Conservation (phyloP, 2,329 filamentous ascomycete genomes). For the Colletotrichum tofieldiae region DNA sequence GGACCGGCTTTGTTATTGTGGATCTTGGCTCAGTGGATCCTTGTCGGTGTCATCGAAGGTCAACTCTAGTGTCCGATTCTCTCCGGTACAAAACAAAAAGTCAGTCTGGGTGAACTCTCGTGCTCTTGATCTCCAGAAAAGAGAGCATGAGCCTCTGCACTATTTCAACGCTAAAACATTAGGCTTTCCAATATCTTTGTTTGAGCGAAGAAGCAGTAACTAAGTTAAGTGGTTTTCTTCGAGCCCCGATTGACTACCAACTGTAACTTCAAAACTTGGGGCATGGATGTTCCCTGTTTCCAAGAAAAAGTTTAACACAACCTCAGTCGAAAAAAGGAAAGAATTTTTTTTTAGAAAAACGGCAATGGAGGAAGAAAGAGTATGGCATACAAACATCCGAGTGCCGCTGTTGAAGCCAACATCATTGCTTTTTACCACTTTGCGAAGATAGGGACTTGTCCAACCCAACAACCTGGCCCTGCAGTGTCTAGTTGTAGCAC, state of each 20-base stretch:
- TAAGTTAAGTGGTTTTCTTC: background rate
- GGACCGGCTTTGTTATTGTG: conserved; percentile 26
- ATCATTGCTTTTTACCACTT: background rate
- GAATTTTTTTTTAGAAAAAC: background rate
- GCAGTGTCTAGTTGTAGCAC: too few species aligned
- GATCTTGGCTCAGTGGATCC: conserved; percentile 24
- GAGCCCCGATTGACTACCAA: background rate
- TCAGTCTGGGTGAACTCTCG: too few species aligned
- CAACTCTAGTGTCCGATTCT: conserved; percentile 12
- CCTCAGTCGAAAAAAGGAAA: background rate
- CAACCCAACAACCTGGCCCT: too few species aligned
- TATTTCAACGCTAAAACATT: too few species aligned
- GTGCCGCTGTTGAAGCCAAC: too few species aligned
- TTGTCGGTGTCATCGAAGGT: background rate
- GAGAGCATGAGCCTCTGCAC: background rate
- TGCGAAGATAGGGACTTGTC: too few species aligned
- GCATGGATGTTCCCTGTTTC: background rate
- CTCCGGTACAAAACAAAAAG: background rate
- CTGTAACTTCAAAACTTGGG: background rate
- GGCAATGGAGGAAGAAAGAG: background rate
- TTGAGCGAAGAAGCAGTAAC: background rate
- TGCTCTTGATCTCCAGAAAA: background rate
- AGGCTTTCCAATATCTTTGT: background rate
- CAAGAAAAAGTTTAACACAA: background rate
- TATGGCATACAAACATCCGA: too few species aligned